Evolutionary conservation across 495 filamentous ascomycete genomes (phyloP).

Genomic region (Bacidia rubella): DNA sequence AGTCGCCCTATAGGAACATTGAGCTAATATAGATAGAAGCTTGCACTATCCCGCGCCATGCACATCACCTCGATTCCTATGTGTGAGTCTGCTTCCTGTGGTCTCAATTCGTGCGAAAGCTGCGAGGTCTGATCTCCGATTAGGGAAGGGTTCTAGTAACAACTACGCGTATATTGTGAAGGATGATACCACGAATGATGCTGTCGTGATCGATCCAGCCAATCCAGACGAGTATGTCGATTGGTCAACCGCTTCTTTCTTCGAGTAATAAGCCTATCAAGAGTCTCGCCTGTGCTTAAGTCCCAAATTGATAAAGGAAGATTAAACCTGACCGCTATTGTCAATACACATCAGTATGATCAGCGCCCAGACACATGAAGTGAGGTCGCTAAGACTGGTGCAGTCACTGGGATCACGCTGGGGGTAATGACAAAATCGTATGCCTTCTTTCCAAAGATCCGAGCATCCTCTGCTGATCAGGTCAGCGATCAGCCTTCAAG

Average conservation of each 20-base stretch:
- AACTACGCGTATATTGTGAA: constrained; percentile 96
- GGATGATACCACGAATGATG: constrained; percentile 80
- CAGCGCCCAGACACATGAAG: neutral
- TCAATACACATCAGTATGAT: constrained; percentile 92
- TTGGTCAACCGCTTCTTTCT: neutral
- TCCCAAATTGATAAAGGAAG: constrained; percentile 52
- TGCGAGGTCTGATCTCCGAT: neutral
- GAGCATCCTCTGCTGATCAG: constrained; percentile 12
- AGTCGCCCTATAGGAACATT: too few relatives aligned
- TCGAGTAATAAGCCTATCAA: constrained; percentile 21
- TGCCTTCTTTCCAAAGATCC: neutral
- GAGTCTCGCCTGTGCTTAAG: constrained; percentile 70
- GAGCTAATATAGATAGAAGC: constrained; percentile 7
- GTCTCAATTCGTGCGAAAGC: too few relatives aligned
- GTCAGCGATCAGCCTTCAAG: constrained; percentile 53
- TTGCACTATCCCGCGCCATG: constrained; percentile 43
- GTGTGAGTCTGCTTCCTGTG: constrained; percentile 63
- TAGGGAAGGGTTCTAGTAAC: constrained; percentile 79
- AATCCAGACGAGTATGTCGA: constrained; percentile 71
- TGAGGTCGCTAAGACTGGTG: neutral
- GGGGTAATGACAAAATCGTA: constrained; percentile 75
- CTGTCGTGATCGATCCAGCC: constrained; percentile 93
- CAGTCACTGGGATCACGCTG: constrained; percentile 91
- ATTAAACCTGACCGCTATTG: constrained; percentile 75
- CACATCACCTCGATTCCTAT: constrained; percentile 96